phyloP scores from a whole-genome alignment of 148 eudicot genomes.

The Euryodendron excelsum region DNA sequence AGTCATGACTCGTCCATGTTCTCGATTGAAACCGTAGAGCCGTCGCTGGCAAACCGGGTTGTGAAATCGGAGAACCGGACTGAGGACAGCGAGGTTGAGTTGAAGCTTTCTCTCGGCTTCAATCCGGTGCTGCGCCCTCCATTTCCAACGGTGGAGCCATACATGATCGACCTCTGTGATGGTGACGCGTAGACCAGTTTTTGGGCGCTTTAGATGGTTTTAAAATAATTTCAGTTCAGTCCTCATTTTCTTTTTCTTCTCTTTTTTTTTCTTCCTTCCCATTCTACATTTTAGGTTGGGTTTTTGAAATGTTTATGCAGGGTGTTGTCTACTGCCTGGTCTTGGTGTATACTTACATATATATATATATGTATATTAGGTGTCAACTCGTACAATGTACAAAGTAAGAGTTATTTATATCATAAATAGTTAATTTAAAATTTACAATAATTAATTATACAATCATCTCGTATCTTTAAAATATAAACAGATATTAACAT shows the following conservation, averaged over 20 bases:
- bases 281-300: no score
- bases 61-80: neutral
- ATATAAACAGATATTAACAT: no score
- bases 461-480: no score
- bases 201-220: neutral
- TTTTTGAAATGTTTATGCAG: neutral
- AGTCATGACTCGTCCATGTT: conserved; percentile 31
- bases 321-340: no score
- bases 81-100: conserved; percentile 12
- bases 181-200: conserved; percentile 6
- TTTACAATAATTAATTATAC: no score
- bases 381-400: no score
- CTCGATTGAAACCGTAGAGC: conserved; percentile 44
- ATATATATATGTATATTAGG: no score
- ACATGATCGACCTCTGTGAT: neutral
- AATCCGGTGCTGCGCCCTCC: conserved; percentile 4
- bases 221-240: neutral
- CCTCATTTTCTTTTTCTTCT: neutral
- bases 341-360: no score
- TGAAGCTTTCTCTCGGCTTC: conserved; percentile 28
- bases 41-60: conserved; percentile 24
- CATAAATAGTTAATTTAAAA: no score
- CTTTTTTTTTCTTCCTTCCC: neutral
- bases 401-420: no score
- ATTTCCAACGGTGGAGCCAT: neutral